Conservation (phyloP, 148 eudicot genomes). For the Rhododendron ferrugineum region DNA sequence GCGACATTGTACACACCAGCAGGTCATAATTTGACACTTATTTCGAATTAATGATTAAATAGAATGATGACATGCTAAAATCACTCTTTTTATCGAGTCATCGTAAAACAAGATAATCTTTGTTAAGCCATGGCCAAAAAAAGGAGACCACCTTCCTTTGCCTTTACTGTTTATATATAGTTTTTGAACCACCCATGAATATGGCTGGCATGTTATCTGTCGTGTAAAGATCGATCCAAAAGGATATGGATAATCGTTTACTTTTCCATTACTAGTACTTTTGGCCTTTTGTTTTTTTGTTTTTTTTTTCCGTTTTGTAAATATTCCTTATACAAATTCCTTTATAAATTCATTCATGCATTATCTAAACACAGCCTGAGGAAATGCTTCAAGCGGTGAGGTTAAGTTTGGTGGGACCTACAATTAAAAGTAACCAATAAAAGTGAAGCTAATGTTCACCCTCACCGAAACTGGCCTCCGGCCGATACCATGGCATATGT, state of each 20-base stretch:
- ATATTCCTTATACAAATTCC: background rate
- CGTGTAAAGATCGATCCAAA: background rate
- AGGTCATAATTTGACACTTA: background rate
- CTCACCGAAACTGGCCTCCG: background rate
- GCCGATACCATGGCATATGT: background rate
- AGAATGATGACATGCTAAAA: background rate
- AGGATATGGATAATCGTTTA: background rate
- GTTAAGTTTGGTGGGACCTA: background rate
- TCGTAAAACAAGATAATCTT: background rate
- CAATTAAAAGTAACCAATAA: too few relatives aligned
- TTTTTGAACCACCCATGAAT: background rate
- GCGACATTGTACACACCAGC: background rate
- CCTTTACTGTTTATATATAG: background rate
- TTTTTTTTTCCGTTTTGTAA: background rate
- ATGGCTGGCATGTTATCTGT: slow-evolving; percentile 3
- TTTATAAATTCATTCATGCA: background rate
- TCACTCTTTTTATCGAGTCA: background rate
- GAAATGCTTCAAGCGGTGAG: background rate
- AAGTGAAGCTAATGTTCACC: too few relatives aligned
- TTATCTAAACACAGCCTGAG: background rate
- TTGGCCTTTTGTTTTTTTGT: background rate
- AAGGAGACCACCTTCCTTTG: background rate
- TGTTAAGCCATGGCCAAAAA: background rate
- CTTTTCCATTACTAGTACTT: background rate
- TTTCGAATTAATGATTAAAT: background rate